Evolutionary conservation across 2,329 filamentous ascomycete species (phyloP).

Genomic region (Fusarium devonianum): DNA sequence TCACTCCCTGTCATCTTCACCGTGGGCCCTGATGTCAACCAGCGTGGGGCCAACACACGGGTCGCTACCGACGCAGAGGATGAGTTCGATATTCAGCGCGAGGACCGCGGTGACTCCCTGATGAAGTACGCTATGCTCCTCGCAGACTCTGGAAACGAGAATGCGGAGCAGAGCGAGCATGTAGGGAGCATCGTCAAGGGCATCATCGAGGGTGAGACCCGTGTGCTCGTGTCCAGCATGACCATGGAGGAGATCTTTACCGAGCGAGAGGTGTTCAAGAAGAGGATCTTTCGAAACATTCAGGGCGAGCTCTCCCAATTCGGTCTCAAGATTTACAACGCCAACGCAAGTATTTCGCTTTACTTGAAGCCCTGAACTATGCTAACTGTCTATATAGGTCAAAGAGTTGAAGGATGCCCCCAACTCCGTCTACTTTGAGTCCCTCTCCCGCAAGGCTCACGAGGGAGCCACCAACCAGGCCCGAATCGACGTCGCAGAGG

Average conservation of each 20-base stretch:
- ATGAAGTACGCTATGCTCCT: slow-evolving; percentile 85
- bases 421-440: slow-evolving; percentile 83
- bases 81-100: slow-evolving; percentile 44
- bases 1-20: slow-evolving; percentile 85
- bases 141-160: slow-evolving; percentile 65
- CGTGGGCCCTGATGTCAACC: slow-evolving; percentile 78
- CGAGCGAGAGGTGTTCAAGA: slow-evolving; percentile 78
- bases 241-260: slow-evolving; percentile 93
- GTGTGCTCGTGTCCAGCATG: slow-evolving; percentile 84
- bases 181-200: slow-evolving; percentile 87
- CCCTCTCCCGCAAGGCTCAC: slow-evolving; percentile 82
- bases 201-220: slow-evolving; percentile 88
- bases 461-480: slow-evolving; percentile 86
- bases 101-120: slow-evolving; percentile 68
- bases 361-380: neutral
- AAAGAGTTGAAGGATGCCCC: slow-evolving; percentile 87
- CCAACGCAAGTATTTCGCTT: slow-evolving; percentile 62
- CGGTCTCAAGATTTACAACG: slow-evolving; percentile 74
- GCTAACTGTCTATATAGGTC: slow-evolving; percentile 46
- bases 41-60: slow-evolving; percentile 56
- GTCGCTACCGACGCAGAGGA: slow-evolving; percentile 20
- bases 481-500: slow-evolving; percentile 69
- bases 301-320: slow-evolving; percentile 83
- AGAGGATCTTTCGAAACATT: slow-evolving; percentile 76
- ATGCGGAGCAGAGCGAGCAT: slow-evolving; percentile 58